Evolutionary conservation across 441 rosid species (phyloP).

Genomic region (Capsella rubella): DNA sequence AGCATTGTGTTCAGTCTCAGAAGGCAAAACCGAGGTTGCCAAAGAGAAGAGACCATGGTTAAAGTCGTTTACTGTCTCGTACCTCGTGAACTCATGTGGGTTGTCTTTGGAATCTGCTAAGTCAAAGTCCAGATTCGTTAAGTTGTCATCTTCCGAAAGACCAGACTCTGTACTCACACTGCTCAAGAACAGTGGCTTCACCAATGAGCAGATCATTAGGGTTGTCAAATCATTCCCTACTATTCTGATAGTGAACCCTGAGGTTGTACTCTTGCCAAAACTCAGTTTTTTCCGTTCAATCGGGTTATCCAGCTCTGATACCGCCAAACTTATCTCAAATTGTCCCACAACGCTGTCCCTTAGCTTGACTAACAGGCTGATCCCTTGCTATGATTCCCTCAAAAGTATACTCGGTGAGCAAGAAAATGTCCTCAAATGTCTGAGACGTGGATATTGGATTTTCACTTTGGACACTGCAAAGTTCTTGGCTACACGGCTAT

Average conservation of each 20-base stretch:
- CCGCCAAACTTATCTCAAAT: slow-evolving; percentile 21
- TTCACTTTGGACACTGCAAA: slow-evolving; percentile 27
- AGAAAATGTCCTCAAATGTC: slow-evolving; percentile 31
- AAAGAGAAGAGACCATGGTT: slow-evolving; percentile 17
- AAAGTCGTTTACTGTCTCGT: slow-evolving; percentile 30
- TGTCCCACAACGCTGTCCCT: slow-evolving; percentile 28
- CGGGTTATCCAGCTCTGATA: slow-evolving; percentile 30
- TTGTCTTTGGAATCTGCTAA: slow-evolving; percentile 44
- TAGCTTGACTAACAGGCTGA: slow-evolving; percentile 34
- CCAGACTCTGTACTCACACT: slow-evolving; percentile 44
- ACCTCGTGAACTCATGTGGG: slow-evolving; percentile 47
- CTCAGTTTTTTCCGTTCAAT: slow-evolving; percentile 43
- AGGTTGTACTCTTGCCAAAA: slow-evolving; percentile 38
- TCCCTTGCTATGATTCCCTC: slow-evolving; percentile 42
- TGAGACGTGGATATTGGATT: slow-evolving; percentile 35
- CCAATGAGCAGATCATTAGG: slow-evolving; percentile 43
- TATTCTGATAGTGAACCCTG: slow-evolving; percentile 30
- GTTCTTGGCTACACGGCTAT: slow-evolving; percentile 42
- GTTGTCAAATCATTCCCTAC: slow-evolving; percentile 38
- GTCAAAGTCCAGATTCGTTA: slow-evolving; percentile 28
- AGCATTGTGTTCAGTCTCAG: slow-evolving; percentile 26
- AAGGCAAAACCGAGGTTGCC: slow-evolving; percentile 14
- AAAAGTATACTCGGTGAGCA: slow-evolving; percentile 28
- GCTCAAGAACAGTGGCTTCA: slow-evolving; percentile 45
- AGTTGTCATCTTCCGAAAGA: slow-evolving; percentile 31